Conservation (phyloP, 176 grass and related monocot species). For the Urochloa ruziziensis region DNA sequence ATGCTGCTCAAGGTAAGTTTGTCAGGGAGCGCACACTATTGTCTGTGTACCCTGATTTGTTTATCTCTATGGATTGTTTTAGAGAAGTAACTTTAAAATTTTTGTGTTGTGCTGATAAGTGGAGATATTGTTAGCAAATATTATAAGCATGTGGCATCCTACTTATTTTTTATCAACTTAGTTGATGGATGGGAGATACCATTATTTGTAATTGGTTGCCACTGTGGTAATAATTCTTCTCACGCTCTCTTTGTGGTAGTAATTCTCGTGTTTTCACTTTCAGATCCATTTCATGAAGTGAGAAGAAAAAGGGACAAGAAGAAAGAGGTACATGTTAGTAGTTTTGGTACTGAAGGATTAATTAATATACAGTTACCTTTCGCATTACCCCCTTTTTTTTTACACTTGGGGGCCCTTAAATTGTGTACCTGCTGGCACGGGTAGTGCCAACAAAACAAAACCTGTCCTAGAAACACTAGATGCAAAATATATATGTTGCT, state of each 20-base stretch:
- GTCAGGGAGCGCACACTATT: background rate
- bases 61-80: background rate
- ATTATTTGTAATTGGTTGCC: background rate
- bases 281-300: slow-evolving; percentile 96
- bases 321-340: slow-evolving; percentile 68
- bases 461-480: background rate
- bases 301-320: slow-evolving; percentile 84
- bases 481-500: background rate
- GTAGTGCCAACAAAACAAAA: background rate
- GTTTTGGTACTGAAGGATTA: background rate
- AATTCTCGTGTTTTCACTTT: slow-evolving; percentile 34
- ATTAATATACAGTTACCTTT: background rate
- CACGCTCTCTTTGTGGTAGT: background rate
- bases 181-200: background rate
- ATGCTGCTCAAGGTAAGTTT: background rate
- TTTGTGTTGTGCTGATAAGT: background rate
- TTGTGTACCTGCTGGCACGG: background rate
- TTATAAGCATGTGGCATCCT: background rate
- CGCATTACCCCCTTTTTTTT: background rate
- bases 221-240: background rate
- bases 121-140: background rate
- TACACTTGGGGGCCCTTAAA: background rate
- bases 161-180: background rate
- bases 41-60: background rate
- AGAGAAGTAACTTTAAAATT: background rate